Evolutionary conservation across 306 rosid genomes (phyloP), one percentile per base, ranked within the genome.

Genomic region (Trichosanthes truncata): DNA sequence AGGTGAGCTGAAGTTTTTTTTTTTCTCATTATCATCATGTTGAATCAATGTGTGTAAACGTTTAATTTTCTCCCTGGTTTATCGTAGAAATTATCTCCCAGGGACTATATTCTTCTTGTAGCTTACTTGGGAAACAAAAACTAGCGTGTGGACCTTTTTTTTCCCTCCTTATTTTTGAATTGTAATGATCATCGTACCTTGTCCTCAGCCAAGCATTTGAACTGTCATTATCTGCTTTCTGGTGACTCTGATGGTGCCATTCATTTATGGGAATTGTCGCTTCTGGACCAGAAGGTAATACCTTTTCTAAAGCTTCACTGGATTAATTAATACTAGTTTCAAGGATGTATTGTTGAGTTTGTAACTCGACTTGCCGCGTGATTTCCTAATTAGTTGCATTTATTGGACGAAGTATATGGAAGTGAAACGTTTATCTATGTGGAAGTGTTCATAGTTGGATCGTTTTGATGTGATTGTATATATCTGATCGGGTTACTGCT

Each of bases 221-320:
- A 87, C 82, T 78, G 81, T 67, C 97, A 95, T 84, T 95, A 89
- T 81, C 87, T 95, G 86, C 85, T 92, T 35, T 90, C 98, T 56
- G 98, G 97, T 52, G 98, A 92, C 89, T 87, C 97, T 67, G 92
- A 83, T 78, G 97, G 98, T 75, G 87, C 63, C 77, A 88, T 91
- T 87, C 71, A 90, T 74, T 76, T 95, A 62, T 95, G 99, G 99
- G 97, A 87, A 85, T 65, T 87, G 25, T 85, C 91, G 69, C 82
- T 89, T 77, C 77, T 73, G 83, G 86, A 89, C 63, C 83, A 90
- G 71, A 91, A 93, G 99, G 99, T 95, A 79, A 74, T 46, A 59
- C 29, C 43, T 49, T 46, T 74, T 26, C 59, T 18, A 23, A 13
- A 46, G 40, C 40, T 46, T 72, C 43, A 33, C 48, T 72, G 78